Evolutionary conservation across 192 early-diverging fungal genomes (phyloP), one percentile per base, ranked within the genome.

Genomic region (Rhizophlyctis rosea): DNA sequence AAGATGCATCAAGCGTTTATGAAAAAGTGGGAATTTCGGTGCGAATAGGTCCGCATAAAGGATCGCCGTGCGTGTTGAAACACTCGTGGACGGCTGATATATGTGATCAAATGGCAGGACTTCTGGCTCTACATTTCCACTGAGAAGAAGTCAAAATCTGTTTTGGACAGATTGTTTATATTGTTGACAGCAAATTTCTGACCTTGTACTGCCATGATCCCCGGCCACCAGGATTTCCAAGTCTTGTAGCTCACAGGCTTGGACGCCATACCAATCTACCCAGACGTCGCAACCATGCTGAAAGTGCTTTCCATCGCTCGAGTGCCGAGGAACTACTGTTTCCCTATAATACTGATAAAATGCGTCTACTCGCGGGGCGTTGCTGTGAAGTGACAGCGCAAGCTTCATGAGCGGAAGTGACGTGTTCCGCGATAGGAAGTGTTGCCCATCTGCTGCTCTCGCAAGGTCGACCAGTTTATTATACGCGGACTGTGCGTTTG

Each of bases 341-440:
- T 83, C 59, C n/a, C 77, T 64, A 76, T 96, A 96, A 28, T 86
- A 81, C 51, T 91, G 90, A 70, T 95, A 88, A 58, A 87, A 83
- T 0, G 94, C 84, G 63, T 90, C 80, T 27, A 96, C 84, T n/a
- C 77, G 79, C 0, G 96, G 92, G 16, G 94, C 91, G 28, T 80
- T 61, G 0, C 72, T 73, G 36, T 88, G 90, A 25, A 88, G 65
- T 2, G 92, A 70, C 13, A 96, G 76, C 18, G 87, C 75, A 21
- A 90, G 77, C 57, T 86, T 79, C 9, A 90, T 61, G n/a, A 91
- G 73, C 32, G 90, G 71, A 34, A 80, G 47, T 14, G 80, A 74
- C 14, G 86, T 62, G 1, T 71, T 57, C 39, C 30, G 14, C 4
- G 34, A 35, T 34, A 47, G 25, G 54, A 5, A n/a, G 23, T 3